Evolutionary conservation across 805 yeast genomes (phyloP).

Genomic region (Candida easanensis): DNA sequence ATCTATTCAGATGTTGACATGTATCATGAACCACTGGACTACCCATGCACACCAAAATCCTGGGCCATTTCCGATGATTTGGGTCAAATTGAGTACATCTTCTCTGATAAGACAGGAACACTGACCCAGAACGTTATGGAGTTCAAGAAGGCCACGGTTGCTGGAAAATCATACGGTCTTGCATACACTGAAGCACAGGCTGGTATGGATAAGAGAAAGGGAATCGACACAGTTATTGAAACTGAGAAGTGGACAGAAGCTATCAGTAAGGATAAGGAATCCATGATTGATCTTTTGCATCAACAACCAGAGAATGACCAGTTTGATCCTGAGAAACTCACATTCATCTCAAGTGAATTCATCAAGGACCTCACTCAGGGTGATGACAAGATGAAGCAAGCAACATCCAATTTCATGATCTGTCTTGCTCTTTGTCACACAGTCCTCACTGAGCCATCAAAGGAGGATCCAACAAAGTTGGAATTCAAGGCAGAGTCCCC

Average conservation of each 20-base stretch:
- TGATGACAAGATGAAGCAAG: constrained; percentile 51
- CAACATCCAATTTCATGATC: constrained; percentile 71
- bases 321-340: constrained; percentile 53
- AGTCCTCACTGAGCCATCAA: constrained; percentile 68
- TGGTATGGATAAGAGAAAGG: constrained; percentile 73
- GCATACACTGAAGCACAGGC: constrained; percentile 83
- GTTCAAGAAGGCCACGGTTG: constrained; percentile 74
- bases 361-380: constrained; percentile 47
- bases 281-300: constrained; percentile 49
- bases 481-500: constrained; percentile 80
- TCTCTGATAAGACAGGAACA: constrained; percentile 84
- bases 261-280: constrained; percentile 52
- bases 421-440: constrained; percentile 76
- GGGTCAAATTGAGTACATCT: constrained; percentile 81
- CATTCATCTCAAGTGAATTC: constrained; percentile 66
- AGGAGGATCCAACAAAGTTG: constrained; percentile 51
- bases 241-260: constrained; percentile 45
- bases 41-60: constrained; percentile 79
- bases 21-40: constrained; percentile 68
- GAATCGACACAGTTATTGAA: constrained; percentile 65
- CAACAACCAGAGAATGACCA: constrained; percentile 35
- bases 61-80: constrained; percentile 85
- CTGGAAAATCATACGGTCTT: constrained; percentile 68
- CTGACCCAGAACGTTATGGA: constrained; percentile 84
- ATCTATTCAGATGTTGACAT: constrained; percentile 71